Conservation (phyloP, 257 asterid genomes). For the Fraxinus excelsior region DNA sequence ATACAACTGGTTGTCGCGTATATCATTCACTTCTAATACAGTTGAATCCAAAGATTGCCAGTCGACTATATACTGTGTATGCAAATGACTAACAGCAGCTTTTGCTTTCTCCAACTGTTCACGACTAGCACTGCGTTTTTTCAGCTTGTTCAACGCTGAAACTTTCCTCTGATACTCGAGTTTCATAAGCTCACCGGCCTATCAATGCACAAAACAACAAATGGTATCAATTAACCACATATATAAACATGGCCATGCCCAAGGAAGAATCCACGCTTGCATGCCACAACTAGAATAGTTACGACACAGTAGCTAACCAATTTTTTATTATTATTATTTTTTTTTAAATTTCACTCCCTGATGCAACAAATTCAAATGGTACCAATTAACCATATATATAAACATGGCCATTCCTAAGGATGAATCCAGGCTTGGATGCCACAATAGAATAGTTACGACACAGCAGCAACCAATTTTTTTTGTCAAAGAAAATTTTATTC, state of each 20-base stretch:
- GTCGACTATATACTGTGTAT: constrained; percentile 95
- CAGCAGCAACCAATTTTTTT: background rate
- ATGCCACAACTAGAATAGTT: background rate
- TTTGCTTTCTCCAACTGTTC: constrained; percentile 92
- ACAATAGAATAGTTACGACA: background rate
- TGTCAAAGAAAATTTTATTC: too few species aligned
- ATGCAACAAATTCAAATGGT: background rate
- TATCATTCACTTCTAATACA: constrained; percentile 84
- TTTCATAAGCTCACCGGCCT: constrained; percentile 92
- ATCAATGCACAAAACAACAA: constrained; percentile 21
- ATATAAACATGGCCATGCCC: background rate
- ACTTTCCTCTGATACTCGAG: constrained; percentile 89
- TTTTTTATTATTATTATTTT: too few species aligned
- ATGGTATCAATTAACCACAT: background rate
- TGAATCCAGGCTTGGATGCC: background rate
- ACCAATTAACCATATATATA: background rate
- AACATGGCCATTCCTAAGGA: background rate
- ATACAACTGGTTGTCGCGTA: constrained; percentile 86
- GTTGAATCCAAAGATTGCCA: constrained; percentile 99
- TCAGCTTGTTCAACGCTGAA: constrained; percentile 65
- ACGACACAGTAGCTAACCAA: too few species aligned
- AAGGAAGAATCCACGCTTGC: background rate
- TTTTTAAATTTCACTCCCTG: too few species aligned
- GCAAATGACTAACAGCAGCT: constrained; percentile 97
- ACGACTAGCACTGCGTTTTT: constrained; percentile 68